These are phyloP conservation scores for Firmiana major DNA, from an alignment of 345 rosid species.

Conservation along the genomic window DNA sequence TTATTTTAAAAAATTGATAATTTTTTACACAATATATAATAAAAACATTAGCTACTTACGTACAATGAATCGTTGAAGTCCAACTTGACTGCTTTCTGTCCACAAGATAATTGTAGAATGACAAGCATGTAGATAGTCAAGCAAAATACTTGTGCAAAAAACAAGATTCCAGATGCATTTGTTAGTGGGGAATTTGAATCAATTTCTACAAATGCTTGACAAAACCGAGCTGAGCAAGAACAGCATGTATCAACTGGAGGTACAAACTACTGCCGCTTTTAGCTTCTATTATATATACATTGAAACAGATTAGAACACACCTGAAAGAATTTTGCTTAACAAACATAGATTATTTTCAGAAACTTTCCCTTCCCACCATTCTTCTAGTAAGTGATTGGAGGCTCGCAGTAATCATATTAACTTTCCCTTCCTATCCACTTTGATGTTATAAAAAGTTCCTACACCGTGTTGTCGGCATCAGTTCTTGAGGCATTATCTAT, in stretches of 20 bases:
- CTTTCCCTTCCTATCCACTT: not conserved
- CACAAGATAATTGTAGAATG: too few species aligned
- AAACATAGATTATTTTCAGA: not conserved
- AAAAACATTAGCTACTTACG: too few species aligned
- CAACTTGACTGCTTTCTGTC: too few species aligned
- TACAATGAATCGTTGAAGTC: too few species aligned
- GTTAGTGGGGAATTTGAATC: not conserved
- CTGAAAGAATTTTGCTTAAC: not conserved
- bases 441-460: not conserved
- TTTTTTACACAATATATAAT: too few species aligned
- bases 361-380: not conserved
- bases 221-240: constrained; percentile 28
- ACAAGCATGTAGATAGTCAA: too few species aligned
- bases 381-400: not conserved
- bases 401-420: not conserved
- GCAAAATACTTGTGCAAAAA: too few species aligned
- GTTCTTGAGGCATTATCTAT: not conserved
- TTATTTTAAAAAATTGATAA: too few species aligned
- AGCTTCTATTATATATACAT: constrained; percentile 8
- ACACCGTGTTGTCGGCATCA: not conserved
- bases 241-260: constrained; percentile 9
- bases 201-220: constrained; percentile 5
- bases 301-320: not conserved
- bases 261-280: not conserved
- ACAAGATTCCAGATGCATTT: not conserved